These are phyloP conservation scores for Geotrichum europaeum DNA, from an alignment of 1,139 yeast genomes.

Conservation along the genomic window DNA sequence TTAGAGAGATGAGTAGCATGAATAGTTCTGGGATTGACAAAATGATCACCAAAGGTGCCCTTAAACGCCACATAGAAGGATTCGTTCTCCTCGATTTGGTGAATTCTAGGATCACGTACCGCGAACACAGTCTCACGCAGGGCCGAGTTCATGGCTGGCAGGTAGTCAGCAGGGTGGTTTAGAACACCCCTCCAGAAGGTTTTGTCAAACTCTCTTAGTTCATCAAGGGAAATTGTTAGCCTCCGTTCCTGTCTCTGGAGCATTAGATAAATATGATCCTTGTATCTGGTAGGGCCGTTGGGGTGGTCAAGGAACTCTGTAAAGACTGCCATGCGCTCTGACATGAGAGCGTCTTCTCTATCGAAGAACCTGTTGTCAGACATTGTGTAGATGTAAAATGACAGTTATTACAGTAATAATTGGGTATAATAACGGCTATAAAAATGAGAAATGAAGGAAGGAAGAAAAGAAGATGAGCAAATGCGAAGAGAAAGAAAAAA, in stretches of 20 bases:
- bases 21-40: constrained; percentile 83
- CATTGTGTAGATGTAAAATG: constrained; percentile 4
- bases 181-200: constrained; percentile 75
- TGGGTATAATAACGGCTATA: neutral
- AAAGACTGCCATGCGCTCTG: constrained; percentile 78
- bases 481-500: neutral
- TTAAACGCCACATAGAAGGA: constrained; percentile 73
- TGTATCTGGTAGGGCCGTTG: constrained; percentile 49
- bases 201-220: constrained; percentile 75
- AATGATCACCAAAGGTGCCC: constrained; percentile 89
- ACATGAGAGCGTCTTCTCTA: constrained; percentile 12
- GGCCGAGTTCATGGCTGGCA: constrained; percentile 89
- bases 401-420: neutral
- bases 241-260: constrained; percentile 61
- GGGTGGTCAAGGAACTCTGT: constrained; percentile 75
- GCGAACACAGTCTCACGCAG: constrained; percentile 64
- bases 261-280: constrained; percentile 66
- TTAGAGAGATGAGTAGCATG: constrained; percentile 71
- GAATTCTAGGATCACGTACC: constrained; percentile 37
- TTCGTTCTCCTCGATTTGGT: constrained; percentile 52
- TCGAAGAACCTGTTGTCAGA: constrained; percentile 10
- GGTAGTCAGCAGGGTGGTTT: constrained; percentile 69
- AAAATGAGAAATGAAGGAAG: neutral
- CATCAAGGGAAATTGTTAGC: constrained; percentile 74
- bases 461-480: neutral